Conservation (phyloP, 108 stramenopile species). For the Craspedostauros australis region DNA sequence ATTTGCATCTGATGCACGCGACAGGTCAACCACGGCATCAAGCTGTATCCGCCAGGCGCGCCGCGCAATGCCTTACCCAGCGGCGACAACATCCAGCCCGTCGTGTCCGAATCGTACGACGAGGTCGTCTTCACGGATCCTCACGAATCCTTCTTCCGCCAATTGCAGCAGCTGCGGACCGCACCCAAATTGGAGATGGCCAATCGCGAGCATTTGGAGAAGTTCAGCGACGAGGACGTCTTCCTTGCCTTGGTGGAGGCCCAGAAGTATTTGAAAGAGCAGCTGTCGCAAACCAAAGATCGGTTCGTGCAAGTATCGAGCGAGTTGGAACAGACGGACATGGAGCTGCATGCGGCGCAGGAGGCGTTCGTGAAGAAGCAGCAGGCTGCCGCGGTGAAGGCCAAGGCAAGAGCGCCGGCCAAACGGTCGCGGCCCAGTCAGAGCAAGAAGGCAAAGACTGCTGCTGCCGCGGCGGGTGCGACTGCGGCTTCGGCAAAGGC, state of each 20-base stretch:
- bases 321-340: constrained; percentile 48
- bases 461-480: not conserved
- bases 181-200: constrained; percentile 29
- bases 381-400: constrained; percentile 7
- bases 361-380: constrained; percentile 6
- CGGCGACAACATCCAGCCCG: constrained; percentile 41
- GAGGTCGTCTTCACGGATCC: constrained; percentile 95
- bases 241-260: constrained; percentile 53
- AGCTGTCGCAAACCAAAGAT: constrained; percentile 58
- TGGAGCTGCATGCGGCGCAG: constrained; percentile 17
- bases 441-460: not conserved
- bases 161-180: constrained; percentile 34
- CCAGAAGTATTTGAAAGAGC: constrained; percentile 56
- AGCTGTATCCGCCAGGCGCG: constrained; percentile 75
- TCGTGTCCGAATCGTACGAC: constrained; percentile 91
- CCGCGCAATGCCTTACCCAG: constrained; percentile 9
- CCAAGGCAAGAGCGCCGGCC: constrained; percentile 1
- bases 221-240: constrained; percentile 58
- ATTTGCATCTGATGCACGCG: too few species aligned
- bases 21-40: constrained; percentile 63
- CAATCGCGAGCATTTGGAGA: constrained; percentile 36
- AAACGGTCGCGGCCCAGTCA: not conserved
- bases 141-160: constrained; percentile 52
- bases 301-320: constrained; percentile 28
- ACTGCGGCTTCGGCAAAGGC: not conserved